Evolutionary conservation across 2,329 filamentous ascomycete species (phyloP).

Genomic region (Paecilomyces sp.): DNA sequence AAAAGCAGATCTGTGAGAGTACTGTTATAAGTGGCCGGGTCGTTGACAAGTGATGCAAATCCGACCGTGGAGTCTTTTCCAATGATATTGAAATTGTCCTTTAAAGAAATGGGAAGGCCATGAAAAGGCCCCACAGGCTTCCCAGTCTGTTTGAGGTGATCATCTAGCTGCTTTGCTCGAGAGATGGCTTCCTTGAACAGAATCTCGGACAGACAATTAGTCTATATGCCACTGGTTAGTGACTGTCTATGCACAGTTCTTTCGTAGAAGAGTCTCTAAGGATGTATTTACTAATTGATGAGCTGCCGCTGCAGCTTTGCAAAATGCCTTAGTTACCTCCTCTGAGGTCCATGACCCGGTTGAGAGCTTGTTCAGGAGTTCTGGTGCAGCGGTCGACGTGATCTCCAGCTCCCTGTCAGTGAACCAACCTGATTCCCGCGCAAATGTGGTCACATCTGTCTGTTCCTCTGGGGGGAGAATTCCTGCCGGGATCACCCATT

Average conservation of each 20-base stretch:
- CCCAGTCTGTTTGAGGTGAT: slow-evolving; percentile 7
- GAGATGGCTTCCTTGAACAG: background rate
- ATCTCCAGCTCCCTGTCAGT: slow-evolving; percentile 46
- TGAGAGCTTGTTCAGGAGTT: slow-evolving; percentile 26
- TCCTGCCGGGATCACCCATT: slow-evolving; percentile 50
- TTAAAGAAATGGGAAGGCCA: slow-evolving; percentile 35
- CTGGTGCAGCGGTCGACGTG: slow-evolving; percentile 30
- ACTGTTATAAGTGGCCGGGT: slow-evolving; percentile 13
- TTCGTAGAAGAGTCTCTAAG: background rate
- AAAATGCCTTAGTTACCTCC: slow-evolving; percentile 47
- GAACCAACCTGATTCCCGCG: slow-evolving; percentile 53
- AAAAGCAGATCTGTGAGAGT: slow-evolving; percentile 31
- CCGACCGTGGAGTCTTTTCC: slow-evolving; percentile 16
- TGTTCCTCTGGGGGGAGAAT: slow-evolving; percentile 49
- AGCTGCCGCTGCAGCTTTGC: slow-evolving; percentile 48
- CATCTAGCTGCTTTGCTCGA: background rate
- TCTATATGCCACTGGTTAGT: background rate
- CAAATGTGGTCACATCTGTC: slow-evolving; percentile 51
- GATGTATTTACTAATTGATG: slow-evolving; percentile 43
- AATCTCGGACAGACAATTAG: background rate
- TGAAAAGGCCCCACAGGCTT: slow-evolving; percentile 32
- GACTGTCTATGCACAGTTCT: background rate
- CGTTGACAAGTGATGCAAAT: slow-evolving; percentile 11
- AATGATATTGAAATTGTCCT: slow-evolving; percentile 32
- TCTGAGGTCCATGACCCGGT: slow-evolving; percentile 41